Base-by-base conservation (phyloP, 1,284 basidiomycete genomes). In the Ceratobasidium sp. region DNA sequence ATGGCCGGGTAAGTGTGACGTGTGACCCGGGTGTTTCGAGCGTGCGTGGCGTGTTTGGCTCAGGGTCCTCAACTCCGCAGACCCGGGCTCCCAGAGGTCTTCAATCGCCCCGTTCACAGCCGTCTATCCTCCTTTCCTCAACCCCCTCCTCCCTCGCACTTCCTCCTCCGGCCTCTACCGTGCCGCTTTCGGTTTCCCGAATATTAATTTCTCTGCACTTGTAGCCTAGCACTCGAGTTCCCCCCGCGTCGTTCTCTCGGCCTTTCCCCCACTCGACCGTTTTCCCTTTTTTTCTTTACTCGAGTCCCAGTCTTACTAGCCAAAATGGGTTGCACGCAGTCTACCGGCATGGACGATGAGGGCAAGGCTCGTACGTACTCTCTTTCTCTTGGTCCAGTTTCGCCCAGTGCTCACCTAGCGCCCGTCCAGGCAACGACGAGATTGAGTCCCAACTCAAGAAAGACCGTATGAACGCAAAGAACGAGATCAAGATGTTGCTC, bases 391-490 rank as follows among this genome's bases (percentile, higher is more conserved):
- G 28, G 12, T 10, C 16, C 41, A n/a, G n/a, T n/a, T n/a, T n/a
- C n/a, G 14, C 12, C 23, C 14, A 18, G 53, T 39, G 52, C 41
- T 48, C 36, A 46, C 53, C 10, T 45, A 28, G 39, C 48, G 48
- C 48, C 34, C 36, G 18, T 8, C 41, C 77, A 93, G 91, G 91
- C 80, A 97, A 96, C 80, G 94, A 96, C 78, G 94, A 95, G 85
- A 98, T 98, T 79, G 96, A 98, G 84, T 92, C 86, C 81, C 96
- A 98, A 83, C 88, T 98, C 78, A 96, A 94, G 85, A 87, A 91
- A 77, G 96, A 98, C 83, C 86, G 93, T 59, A 88, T 94, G 82
- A 91, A 92, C 84, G 91, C 95, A 71, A 92, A 93, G 86, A 97
- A 96, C 80, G 95, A 97, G 82, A 94, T 97, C 80, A 97, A 96